Evolutionary conservation across 2,329 filamentous ascomycete species (phyloP).

Genomic region (Colletotrichum eleusines): DNA sequence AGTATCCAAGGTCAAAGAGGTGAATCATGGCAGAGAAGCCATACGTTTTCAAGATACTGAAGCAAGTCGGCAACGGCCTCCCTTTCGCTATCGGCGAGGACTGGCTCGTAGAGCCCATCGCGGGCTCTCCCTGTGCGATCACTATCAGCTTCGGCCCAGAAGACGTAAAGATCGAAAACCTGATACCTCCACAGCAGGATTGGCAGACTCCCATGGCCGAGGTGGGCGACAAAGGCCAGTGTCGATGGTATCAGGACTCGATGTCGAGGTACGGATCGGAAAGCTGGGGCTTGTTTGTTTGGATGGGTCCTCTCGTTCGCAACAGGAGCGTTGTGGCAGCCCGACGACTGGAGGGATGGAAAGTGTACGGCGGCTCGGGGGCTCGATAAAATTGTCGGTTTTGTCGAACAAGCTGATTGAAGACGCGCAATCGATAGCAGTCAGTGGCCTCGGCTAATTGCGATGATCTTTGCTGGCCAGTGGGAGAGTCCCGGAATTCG

Average conservation of each 20-base stretch:
- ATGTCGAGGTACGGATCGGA: conserved; percentile 17
- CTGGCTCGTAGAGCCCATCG: conserved; percentile 86
- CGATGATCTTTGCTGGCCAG: conserved; percentile 27
- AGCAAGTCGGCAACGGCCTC: conserved; percentile 96
- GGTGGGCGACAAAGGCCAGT: conserved; percentile 34
- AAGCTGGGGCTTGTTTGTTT: conserved; percentile 38
- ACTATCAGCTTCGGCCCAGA: conserved; percentile 29
- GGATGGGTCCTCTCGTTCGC: conserved; percentile 34
- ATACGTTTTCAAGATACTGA: conserved; percentile 95
- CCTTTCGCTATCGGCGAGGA: conserved; percentile 93
- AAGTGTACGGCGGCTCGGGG: not conserved
- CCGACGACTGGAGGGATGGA: conserved; percentile 36
- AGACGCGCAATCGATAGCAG: not conserved
- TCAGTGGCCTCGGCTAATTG: conserved; percentile 24
- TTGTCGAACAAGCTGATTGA: conserved; percentile 14
- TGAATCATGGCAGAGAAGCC: conserved; percentile 47
- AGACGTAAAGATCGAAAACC: conserved; percentile 11
- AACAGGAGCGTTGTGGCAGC: conserved; percentile 30
- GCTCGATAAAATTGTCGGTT: conserved; percentile 6
- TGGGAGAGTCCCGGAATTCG: conserved; percentile 35
- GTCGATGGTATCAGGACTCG: conserved; percentile 32
- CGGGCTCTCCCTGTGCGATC: conserved; percentile 73
- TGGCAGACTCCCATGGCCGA: conserved; percentile 71
- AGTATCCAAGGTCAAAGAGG: conserved; percentile 43
- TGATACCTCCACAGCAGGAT: conserved; percentile 70